Base-by-base conservation (phyloP, 176 grass and related monocot genomes). In the Tillandsia leiboldiana region DNA sequence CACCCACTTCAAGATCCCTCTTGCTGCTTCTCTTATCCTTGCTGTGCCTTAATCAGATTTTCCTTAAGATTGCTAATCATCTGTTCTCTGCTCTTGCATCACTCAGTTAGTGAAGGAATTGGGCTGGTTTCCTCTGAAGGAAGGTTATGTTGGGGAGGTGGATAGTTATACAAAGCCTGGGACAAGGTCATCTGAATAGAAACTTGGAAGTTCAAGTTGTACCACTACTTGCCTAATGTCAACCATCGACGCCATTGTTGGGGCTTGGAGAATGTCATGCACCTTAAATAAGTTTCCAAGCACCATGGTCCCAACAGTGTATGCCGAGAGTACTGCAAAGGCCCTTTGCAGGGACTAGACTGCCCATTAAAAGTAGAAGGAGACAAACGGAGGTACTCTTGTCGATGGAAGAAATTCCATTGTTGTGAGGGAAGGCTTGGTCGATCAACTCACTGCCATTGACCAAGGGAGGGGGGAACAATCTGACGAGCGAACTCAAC, bases 391-490 rank as follows among this genome's bases (percentile, higher is more conserved):
- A 64, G 62, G 62, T 64, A 64, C 62, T 64, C 17, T 64, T 23
- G 62, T 15, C 62, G n/a, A 26, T 29, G 62, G 62, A 64, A 64
- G 62, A 64, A 64, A 64, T 64, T 64, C 17, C 2, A 64, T 64
- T 20, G 17, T 64, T 0, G 51, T 78, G n/a, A 71, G 51, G 29
- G 51, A 26, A 66, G 63, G 27, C 59, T 66, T 67, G 50, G 23
- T 69, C 14, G 15, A 48, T 15, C 26, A 29, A 69, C 66, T 27
- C 22, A 67, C 10, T 69, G 11, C 29, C 15, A 50, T 29, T 26
- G 66, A 47, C 66, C 3, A 26, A 12, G 49, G n/a, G 66, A 69
- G 49, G 29, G 29, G n/a, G 66, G 66, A 24, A 24, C 1, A 24
- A 24, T 24, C 24, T 24, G 24, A 24, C 24, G 24, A 24, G 24